Evolutionary conservation across 2,329 filamentous ascomycete species (phyloP).

Genomic region (Juglanconis sp.): DNA sequence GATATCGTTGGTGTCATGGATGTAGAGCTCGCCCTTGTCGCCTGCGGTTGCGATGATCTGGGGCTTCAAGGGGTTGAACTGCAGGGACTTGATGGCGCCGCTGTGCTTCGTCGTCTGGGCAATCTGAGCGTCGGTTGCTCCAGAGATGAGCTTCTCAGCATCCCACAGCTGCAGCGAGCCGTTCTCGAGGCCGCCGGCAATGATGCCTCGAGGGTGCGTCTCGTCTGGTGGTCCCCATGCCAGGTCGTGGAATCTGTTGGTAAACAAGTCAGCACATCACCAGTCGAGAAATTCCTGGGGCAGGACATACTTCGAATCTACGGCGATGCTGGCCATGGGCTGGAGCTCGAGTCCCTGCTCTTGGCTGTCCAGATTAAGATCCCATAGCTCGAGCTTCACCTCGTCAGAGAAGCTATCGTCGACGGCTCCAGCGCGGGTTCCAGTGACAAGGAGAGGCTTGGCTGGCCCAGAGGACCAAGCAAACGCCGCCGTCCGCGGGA

Average conservation of each 20-base stretch:
- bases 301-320: constrained; percentile 74
- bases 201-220: constrained; percentile 78
- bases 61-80: constrained; percentile 92
- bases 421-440: constrained; percentile 90
- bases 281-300: neutral
- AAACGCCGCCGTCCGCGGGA: constrained; percentile 93
- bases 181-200: constrained; percentile 93
- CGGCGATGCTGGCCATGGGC: constrained; percentile 77
- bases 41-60: constrained; percentile 91
- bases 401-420: constrained; percentile 97
- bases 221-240: constrained; percentile 85
- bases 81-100: constrained; percentile 87
- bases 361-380: constrained; percentile 76
- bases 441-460: constrained; percentile 82
- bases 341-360: constrained; percentile 79
- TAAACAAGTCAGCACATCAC: constrained; percentile 10
- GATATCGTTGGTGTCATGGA: constrained; percentile 91
- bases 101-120: constrained; percentile 86
- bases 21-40: constrained; percentile 91
- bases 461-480: constrained; percentile 86
- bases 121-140: constrained; percentile 70
- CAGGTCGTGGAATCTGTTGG: constrained; percentile 85
- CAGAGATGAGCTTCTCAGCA: constrained; percentile 63
- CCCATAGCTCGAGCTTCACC: constrained; percentile 94
- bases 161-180: constrained; percentile 93